Evolutionary conservation across 441 rosid species (phyloP).

Genomic region (Kokia cookei): DNA sequence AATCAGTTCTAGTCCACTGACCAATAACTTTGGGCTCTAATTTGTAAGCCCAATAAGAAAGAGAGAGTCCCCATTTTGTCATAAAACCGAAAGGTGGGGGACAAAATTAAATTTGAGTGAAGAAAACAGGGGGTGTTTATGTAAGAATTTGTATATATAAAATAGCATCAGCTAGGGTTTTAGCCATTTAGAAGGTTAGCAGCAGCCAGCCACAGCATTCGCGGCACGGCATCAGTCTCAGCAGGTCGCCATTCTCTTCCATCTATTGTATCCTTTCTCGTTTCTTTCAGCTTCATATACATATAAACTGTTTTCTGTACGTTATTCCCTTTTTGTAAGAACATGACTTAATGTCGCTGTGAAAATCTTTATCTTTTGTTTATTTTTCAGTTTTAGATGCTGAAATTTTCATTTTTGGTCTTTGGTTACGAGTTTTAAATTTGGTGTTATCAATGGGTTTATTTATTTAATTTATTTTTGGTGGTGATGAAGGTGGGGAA

Average conservation of each 20-base stretch:
- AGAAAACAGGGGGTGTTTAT: not conserved
- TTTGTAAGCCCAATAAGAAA: not conserved
- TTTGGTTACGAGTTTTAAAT: not conserved
- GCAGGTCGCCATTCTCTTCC: not conserved
- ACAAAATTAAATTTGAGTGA: not conserved
- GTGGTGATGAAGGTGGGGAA: conserved; percentile 15
- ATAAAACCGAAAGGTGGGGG: not conserved
- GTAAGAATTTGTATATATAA: conserved; percentile 7
- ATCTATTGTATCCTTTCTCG: not conserved
- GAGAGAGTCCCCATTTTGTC: not conserved
- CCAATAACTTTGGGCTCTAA: not conserved
- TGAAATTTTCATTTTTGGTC: not conserved
- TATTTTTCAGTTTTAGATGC: not conserved
- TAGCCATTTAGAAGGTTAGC: not conserved
- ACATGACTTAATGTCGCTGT: not conserved
- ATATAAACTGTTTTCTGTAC: not conserved
- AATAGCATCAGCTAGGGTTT: conserved; percentile 17
- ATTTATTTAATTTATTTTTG: not conserved
- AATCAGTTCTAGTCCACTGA: not conserved
- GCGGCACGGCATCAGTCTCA: conserved; percentile 3
- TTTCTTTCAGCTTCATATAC: not conserved
- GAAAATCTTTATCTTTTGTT: not conserved
- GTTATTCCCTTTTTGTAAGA: not conserved
- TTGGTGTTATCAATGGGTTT: not conserved
- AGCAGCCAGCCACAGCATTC: conserved; percentile 17